Evolutionary conservation across 2,329 filamentous ascomycete genomes (phyloP).

Genomic region (Paracoccidioides lutzii): DNA sequence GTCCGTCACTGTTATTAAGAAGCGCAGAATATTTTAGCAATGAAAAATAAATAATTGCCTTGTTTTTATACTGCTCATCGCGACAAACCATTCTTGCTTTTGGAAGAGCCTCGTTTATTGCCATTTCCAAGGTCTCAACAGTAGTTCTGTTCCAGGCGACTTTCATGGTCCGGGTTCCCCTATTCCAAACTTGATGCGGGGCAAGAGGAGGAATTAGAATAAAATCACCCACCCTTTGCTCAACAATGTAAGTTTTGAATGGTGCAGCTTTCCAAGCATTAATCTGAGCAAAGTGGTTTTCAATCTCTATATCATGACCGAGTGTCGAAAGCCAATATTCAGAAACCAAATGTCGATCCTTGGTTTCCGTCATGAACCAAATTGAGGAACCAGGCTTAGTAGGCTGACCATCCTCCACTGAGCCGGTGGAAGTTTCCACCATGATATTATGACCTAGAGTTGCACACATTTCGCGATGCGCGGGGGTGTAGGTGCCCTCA

Average conservation of each 20-base stretch:
- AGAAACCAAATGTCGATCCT: constrained; percentile 76
- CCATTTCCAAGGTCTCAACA: constrained; percentile 76
- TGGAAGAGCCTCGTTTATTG: constrained; percentile 73
- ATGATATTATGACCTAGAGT: constrained; percentile 95
- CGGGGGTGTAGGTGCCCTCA: constrained; percentile 90
- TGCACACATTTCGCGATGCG: constrained; percentile 95
- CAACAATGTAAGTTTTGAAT: constrained; percentile 83
- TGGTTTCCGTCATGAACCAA: constrained; percentile 98
- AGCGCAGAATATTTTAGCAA: constrained; percentile 60
- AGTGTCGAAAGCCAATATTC: constrained; percentile 90
- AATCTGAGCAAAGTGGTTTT: constrained; percentile 90
- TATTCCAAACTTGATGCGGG: constrained; percentile 96
- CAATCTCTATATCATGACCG: constrained; percentile 92
- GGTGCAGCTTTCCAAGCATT: constrained; percentile 92
- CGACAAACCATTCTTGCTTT: constrained; percentile 84
- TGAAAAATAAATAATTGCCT: constrained; percentile 84
- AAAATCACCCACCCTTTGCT: constrained; percentile 82
- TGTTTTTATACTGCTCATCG: constrained; percentile 98
- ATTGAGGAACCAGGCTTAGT: constrained; percentile 74
- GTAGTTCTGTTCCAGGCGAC: constrained; percentile 96
- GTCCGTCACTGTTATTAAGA: constrained; percentile 44
- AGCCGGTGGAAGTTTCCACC: constrained; percentile 67
- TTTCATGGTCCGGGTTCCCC: constrained; percentile 90
- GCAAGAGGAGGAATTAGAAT: constrained; percentile 87
- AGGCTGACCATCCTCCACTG: constrained; percentile 54